Evolutionary conservation across 805 yeast genomes (phyloP).

Genomic region (Starmerella ratchasimensis): DNA sequence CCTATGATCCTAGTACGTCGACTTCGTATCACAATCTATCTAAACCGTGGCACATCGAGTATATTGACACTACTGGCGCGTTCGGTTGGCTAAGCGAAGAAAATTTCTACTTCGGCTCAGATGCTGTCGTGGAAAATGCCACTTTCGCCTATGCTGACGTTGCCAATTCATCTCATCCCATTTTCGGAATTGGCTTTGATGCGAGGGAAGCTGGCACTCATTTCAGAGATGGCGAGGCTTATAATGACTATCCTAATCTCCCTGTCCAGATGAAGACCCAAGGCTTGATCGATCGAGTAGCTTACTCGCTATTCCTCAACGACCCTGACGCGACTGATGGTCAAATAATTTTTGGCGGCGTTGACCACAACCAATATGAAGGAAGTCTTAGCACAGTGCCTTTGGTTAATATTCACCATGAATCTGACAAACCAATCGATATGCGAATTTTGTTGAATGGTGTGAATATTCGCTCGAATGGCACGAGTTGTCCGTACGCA

Average conservation of each 20-base stretch:
- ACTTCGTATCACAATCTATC: slow-evolving; percentile 18
- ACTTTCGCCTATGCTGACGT: slow-evolving; percentile 59
- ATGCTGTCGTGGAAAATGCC: slow-evolving; percentile 31
- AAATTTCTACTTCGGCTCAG: slow-evolving; percentile 35
- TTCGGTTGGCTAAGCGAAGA: slow-evolving; percentile 45
- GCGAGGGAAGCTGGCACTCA: slow-evolving; percentile 22
- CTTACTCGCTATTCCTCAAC: slow-evolving; percentile 36
- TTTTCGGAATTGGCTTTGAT: slow-evolving; percentile 33
- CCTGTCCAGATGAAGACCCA: slow-evolving; percentile 27
- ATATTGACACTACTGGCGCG: slow-evolving; percentile 36
- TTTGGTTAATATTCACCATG: slow-evolving; percentile 16
- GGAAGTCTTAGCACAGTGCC: slow-evolving; percentile 29
- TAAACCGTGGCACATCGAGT: slow-evolving; percentile 28
- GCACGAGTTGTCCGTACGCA: slow-evolving; percentile 3
- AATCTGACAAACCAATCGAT: slow-evolving; percentile 3
- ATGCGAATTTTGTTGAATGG: slow-evolving; percentile 15
- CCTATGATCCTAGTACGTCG: slow-evolving; percentile 20
- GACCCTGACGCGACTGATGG: slow-evolving; percentile 26
- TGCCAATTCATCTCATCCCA: slow-evolving; percentile 51
- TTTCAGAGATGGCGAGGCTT: slow-evolving; percentile 6
- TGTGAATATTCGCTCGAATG: slow-evolving; percentile 3
- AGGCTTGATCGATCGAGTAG: slow-evolving; percentile 31
- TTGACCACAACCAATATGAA: slow-evolving; percentile 32
- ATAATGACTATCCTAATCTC: slow-evolving; percentile 21
- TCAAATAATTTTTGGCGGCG: slow-evolving; percentile 34